phyloP scores from a whole-genome alignment of 768 basidiomycete species.

The Saitozyma sp. region DNA sequence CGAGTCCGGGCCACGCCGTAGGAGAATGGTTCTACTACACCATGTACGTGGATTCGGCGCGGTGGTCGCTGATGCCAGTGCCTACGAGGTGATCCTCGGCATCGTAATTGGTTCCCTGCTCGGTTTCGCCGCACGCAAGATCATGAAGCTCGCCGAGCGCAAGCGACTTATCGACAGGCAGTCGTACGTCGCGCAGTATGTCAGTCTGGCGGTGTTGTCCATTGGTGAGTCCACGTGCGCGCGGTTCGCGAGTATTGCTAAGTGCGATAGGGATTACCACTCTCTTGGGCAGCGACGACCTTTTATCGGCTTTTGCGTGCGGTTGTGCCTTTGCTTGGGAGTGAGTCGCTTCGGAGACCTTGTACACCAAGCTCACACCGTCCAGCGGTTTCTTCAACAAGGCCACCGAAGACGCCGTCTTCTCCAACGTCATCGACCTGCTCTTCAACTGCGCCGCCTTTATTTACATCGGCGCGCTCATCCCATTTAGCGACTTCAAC shows the following conservation, averaged over 20 bases:
- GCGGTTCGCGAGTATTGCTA: neutral
- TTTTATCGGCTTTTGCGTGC: conserved; percentile 90
- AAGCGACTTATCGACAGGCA: conserved; percentile 87
- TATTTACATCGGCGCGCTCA: conserved; percentile 95
- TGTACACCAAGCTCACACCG: neutral
- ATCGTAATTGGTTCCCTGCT: conserved; percentile 70
- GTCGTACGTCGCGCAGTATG: conserved; percentile 82
- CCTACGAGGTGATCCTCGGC: conserved; percentile 74
- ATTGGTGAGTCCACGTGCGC: conserved; percentile 42
- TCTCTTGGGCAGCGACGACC: conserved; percentile 86
- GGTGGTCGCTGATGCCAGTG: conserved; percentile 24
- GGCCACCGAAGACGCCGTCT: conserved; percentile 91
- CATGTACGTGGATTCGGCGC: conserved; percentile 56
- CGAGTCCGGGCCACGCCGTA: conserved; percentile 63
- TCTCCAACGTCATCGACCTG: conserved; percentile 90
- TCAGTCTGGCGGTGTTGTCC: conserved; percentile 50
- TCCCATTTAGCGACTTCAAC: conserved; percentile 82
- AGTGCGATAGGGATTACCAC: conserved; percentile 67
- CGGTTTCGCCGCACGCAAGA: conserved; percentile 76
- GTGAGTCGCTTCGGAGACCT: conserved; percentile 67
- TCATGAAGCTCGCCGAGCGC: conserved; percentile 89
- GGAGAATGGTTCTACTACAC: conserved; percentile 78
- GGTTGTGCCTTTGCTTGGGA: conserved; percentile 98
- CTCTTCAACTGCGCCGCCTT: conserved; percentile 93
- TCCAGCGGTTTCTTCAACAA: conserved; percentile 55